Percentiles rank a stretch among this genome's conserved stretches.
Conservation (phyloP, 2,329 filamentous ascomycete genomes). For the Paracamarosporium sp. region DNA sequence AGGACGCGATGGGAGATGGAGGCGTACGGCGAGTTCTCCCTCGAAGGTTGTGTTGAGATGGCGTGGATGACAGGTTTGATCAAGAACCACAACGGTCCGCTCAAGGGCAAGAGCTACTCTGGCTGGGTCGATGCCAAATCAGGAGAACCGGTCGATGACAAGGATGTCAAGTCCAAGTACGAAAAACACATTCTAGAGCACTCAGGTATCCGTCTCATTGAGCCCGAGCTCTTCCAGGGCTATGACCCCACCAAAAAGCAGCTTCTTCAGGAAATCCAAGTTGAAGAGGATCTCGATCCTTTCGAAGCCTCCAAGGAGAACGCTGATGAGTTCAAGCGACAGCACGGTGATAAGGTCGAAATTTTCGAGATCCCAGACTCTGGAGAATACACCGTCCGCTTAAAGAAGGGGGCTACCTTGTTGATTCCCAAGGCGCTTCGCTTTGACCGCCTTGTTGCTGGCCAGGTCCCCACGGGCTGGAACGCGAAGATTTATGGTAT, state of each 20-base stretch:
- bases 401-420: conserved; percentile 94
- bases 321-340: conserved; percentile 93
- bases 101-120: conserved; percentile 96
- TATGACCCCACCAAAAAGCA: conserved; percentile 99
- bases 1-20: conserved; percentile 99
- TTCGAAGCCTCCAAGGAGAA: conserved; percentile 98
- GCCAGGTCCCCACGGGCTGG: conserved; percentile 97
- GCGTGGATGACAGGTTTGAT: conserved; percentile 99
- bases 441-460: conserved; percentile 96
- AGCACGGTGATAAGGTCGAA: conserved; percentile 97
- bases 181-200: conserved; percentile 97
- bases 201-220: conserved; percentile 95
- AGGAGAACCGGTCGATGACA: conserved; percentile 94
- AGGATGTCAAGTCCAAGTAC: conserved; percentile 96
- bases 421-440: conserved; percentile 96
- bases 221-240: conserved; percentile 94
- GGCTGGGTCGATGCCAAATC: conserved; percentile 97
- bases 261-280: conserved; percentile 95
- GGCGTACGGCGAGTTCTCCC: conserved; percentile 91
- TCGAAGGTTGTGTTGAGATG: conserved; percentile 99
- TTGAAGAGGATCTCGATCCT: conserved; percentile 94
- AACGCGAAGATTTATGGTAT: conserved; percentile 95
- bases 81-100: conserved; percentile 94
- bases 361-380: conserved; percentile 94
- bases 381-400: conserved; percentile 90